Base-by-base conservation (phyloP, 2,329 filamentous ascomycete species). In the Chaetothyriales sp. region DNA sequence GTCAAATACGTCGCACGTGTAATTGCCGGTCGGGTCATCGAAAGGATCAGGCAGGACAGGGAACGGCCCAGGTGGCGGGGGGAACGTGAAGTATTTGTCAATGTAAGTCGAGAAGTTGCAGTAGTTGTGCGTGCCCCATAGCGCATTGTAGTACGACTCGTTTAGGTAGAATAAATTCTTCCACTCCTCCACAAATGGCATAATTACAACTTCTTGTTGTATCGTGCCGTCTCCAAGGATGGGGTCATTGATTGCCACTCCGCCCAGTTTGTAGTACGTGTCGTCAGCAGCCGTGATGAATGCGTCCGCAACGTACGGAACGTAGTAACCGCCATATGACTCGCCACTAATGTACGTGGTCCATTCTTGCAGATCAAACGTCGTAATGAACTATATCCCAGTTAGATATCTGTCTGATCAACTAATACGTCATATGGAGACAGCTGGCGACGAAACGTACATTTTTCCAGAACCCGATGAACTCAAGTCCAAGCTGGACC, bases 391-490 rank as follows among this genome's bases (percentile, higher is more conserved):
- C 33, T 40, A 40, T 40, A 40, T 15, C 33, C 33, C 13, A 13
- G 33, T 40, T 13, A 40, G 33, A 7, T 10, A 13, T 7, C 29
- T 40, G 33, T 15, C 15, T 40, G 33, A 15, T 5, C 2, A 8
- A 33, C 29, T 33, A 13, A 33, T 9, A 13, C 7, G 29, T 13
- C 29, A 13, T 13, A 4, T 15, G 10, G 10, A 10, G 4, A 13
- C 10, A 4, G 2, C 33, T 6, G 22, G 22, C 22, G 22, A 25
- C 22, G 22, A 15, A 40, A 40, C 33, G 15, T 40, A 40, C 33
- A 67, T 86, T 86, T 68, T 82, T 81, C 74, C 80, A 88, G 68
- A 87, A 90, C 47, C 82, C 82, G n/a, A 83, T 71, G 63, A 89
- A 86, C 58, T 89, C 46, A 18, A 8, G 46, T 10, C 20, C 46